Evolutionary conservation across 2,329 filamentous ascomycete genomes (phyloP), one percentile per base, ranked within the genome.

Genomic region (Claviceps sp.): DNA sequence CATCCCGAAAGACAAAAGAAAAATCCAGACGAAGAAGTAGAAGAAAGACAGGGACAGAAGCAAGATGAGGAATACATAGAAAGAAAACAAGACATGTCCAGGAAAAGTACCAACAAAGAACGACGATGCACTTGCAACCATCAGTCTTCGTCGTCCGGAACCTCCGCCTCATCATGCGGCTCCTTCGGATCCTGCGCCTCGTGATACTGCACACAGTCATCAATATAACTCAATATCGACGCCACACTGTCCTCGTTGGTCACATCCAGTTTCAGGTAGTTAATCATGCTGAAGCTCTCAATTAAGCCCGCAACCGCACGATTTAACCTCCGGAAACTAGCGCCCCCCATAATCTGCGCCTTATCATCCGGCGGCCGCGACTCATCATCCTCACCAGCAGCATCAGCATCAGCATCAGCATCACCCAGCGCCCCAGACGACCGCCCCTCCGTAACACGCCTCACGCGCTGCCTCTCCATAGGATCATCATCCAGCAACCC

Each of bases 201-300:
- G 63, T 95, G 87, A 66, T 81, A 96, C 65, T 95, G 90, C 58
- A 95, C 93, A 30, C 87, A 87, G 69, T 96, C 89, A 65, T 96
- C 90, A 60, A 96, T 93, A 70, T 94, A 89, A 72, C 89, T 95
- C 59, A 96, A 69, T 26, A 95, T 84, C 63, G 72, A 82, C 1
- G 78, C 84, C 4, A 97, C 83, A 63, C 91, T 97, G 61, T 97
- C 89, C 70, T 97, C 91, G 61, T 95, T 84, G 58, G 93, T 86
- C 30, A 84, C 85, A 63, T 97, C 87, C 45, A 97, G 74, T 70
- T 90, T 88, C 53, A 96, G 74, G 65, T 95, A 98, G 47, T 87
- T 95, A 13, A 98, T 88, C 88, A 98, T 94, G 71, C 89, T 95
- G 70, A 96, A 98, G 67, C 89, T 93, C 67, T 97, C 93, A 58